phyloP scores from a whole-genome alignment of 139 green algal genomes.

The Edaphochlamys debaryana region DNA sequence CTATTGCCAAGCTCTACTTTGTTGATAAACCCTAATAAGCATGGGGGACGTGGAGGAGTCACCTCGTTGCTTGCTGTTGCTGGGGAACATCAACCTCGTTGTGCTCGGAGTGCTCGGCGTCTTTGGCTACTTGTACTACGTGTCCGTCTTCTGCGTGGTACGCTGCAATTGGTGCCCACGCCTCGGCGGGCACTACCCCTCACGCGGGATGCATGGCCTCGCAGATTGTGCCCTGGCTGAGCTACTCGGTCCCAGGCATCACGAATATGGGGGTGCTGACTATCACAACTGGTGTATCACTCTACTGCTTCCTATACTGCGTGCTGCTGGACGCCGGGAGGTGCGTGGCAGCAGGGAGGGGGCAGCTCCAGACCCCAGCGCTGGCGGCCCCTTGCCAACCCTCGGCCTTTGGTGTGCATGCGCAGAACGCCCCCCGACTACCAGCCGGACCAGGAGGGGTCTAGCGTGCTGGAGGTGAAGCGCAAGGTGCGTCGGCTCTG shows the following conservation, averaged over 20 bases:
- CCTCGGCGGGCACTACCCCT: too few species aligned
- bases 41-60: background rate
- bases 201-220: too few species aligned
- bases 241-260: conserved; percentile 72
- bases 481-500: conserved; percentile 61
- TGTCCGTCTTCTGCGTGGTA: conserved; percentile 52
- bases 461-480: conserved; percentile 66
- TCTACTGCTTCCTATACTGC: conserved; percentile 71
- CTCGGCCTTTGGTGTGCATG: too few species aligned
- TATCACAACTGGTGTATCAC: conserved; percentile 44
- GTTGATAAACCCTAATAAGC: too few species aligned
- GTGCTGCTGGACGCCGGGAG: conserved; percentile 75
- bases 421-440: conserved; percentile 59
- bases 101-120: conserved; percentile 37
- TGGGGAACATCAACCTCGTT: conserved; percentile 27
- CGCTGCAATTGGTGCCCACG: background rate
- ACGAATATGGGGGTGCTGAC: conserved; percentile 66
- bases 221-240: conserved; percentile 80
- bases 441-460: conserved; percentile 54
- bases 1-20: too few species aligned
- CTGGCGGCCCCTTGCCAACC: too few species aligned
- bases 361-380: too few species aligned
- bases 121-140: conserved; percentile 53
- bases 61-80: background rate
- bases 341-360: conserved; percentile 22